Evolutionary conservation across 257 asterid species (phyloP), one percentile per base, ranked within the genome.

Genomic region (Jaltomata sinuosa): DNA sequence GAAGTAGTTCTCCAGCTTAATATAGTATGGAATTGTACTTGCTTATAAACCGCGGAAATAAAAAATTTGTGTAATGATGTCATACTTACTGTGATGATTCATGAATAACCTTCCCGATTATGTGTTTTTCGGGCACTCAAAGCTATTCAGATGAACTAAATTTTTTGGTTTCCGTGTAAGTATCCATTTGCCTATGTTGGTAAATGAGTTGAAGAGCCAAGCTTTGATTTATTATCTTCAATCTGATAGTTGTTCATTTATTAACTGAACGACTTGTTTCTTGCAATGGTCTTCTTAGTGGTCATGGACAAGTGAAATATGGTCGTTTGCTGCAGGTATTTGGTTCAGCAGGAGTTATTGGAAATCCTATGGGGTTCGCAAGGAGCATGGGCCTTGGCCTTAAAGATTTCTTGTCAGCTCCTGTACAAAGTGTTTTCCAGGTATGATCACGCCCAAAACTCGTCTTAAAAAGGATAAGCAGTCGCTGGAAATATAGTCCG

Each of bases 301-400:
- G 49, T 83, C 42, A 29, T 32, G 6, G 82, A 22, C 47, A 52
- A n/a, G 32, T 52, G 21, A 50, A n/a, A 61, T 11, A 34, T 42
- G 69, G 80, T 61, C 5, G 34, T 14, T 83, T 71, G 78, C 80
- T 85, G 86, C 92, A 96, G 99, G 94, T 96, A 81, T 93, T 96
- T 89, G 98, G 99, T 85, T 96, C 99, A 81, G 99, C 99, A 69
- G 99, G 98, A 77, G 97, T 96, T 61, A 92, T 96, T 49, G 99
- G 98, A 81, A 96, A 96, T 87, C 99, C 99, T 38, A 90, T 96
- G 90, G 99, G 98, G 81, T 96, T 96, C 87, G 98, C 93, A 7
- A 91, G 99, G 91, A 94, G 96, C 89, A 89, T 96, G 87, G 93
- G 98, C 84, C 95, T 93, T 64, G 99, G 99, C 83, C 91, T 96